Conservation (phyloP, 179 eudicot genomes). For the Spinacia oleracea region DNA sequence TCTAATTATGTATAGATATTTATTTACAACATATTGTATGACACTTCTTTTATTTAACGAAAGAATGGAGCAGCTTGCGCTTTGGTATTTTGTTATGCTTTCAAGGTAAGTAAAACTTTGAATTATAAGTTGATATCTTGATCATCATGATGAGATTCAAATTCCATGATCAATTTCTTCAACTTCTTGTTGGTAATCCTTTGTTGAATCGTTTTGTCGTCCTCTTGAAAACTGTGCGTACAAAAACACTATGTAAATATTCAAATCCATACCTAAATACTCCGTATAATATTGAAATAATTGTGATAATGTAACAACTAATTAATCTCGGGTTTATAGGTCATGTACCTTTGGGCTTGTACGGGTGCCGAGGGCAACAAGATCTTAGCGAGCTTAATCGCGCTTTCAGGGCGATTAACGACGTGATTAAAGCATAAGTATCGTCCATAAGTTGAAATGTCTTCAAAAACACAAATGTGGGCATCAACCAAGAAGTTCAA, state of each 20-base stretch:
- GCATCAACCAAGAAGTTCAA: constrained; percentile 49
- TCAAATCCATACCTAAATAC: too few relatives aligned
- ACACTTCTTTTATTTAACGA: constrained; percentile 2
- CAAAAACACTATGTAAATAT: too few relatives aligned
- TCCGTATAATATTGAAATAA: too few relatives aligned
- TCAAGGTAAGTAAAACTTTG: not conserved
- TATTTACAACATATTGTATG: constrained; percentile 16
- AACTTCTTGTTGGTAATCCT: constrained; percentile 61
- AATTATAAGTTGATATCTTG: constrained; percentile 19
- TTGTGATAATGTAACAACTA: too few relatives aligned
- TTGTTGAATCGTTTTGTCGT: constrained; percentile 37
- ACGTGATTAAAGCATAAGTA: constrained; percentile 62
- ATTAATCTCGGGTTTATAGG: too few relatives aligned
- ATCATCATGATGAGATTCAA: constrained; percentile 31
- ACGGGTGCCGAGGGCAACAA: constrained; percentile 38
- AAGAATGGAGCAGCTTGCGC: constrained; percentile 9
- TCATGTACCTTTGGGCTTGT: constrained; percentile 41
- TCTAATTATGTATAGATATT: not conserved
- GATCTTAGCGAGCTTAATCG: constrained; percentile 42
- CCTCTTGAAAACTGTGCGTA: constrained; percentile 38
- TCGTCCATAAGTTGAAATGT: constrained; percentile 57
- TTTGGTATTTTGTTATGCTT: not conserved
- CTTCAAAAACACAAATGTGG: constrained; percentile 50
- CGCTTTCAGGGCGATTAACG: constrained; percentile 44
- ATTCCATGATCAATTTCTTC: constrained; percentile 51